These are phyloP conservation scores for Microbotryum lychnidis-dioicae DNA, from an alignment of 1,284 basidiomycete species.

Conservation along the genomic window DNA sequence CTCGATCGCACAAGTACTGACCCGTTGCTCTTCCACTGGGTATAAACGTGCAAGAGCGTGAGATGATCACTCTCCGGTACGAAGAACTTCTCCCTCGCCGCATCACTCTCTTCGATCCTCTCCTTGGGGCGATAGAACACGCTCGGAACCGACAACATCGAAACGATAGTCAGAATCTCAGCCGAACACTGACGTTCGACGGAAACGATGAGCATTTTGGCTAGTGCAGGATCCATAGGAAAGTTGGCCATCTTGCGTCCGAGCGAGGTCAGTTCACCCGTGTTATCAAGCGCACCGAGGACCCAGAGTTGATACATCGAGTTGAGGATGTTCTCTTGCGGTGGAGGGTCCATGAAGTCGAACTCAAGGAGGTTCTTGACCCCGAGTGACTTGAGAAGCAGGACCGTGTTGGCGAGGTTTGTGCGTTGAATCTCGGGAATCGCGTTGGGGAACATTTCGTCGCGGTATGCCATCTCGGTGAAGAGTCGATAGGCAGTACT, in stretches of 20 bases:
- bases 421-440: conserved; percentile 98
- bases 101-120: conserved; percentile 61
- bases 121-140: conserved; percentile 59
- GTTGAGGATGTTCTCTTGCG: conserved; percentile 82
- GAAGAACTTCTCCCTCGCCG: conserved; percentile 94
- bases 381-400: conserved; percentile 88
- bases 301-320: conserved; percentile 99
- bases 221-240: conserved; percentile 77
- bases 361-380: conserved; percentile 94
- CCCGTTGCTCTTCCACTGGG: conserved; percentile 94
- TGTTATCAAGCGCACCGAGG: conserved; percentile 90
- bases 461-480: conserved; percentile 91
- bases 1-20: conserved; percentile 41
- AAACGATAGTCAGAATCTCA: conserved; percentile 97
- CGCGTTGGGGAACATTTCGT: conserved; percentile 93
- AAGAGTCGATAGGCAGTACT: conserved; percentile 93
- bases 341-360: conserved; percentile 96
- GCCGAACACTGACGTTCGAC: conserved; percentile 86
- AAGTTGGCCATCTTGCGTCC: conserved; percentile 98
- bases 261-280: conserved; percentile 85
- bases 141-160: conserved; percentile 88
- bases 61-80: conserved; percentile 97
- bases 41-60: conserved; percentile 91
- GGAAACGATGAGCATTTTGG: conserved; percentile 89
- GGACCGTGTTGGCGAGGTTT: conserved; percentile 91